Base-by-base conservation (phyloP, 2,329 filamentous ascomycete genomes). In the Sporothrix schenckii region DNA sequence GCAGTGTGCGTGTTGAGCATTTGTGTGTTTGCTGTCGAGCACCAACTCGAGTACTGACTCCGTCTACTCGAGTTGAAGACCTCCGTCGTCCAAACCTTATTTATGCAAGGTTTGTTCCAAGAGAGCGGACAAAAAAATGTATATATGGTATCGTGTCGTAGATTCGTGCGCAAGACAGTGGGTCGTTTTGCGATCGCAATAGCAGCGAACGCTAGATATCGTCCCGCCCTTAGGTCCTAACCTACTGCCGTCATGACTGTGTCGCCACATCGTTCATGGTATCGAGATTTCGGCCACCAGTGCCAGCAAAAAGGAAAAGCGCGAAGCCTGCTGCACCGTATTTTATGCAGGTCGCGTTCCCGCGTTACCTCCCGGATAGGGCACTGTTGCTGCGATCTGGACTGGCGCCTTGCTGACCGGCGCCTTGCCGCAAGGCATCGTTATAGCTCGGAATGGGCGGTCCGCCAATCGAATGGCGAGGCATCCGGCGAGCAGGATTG, bases 381-480 rank as follows among this genome's bases (percentile, higher is more conserved):
- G 80, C 77, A 72, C 82, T 84, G 66, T 80, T 79, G 74, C 82
- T 83, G 72, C 82, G 79, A 69, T 83, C 81, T 66, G 82, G 80
- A 71, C 81, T 81, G 44, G 82, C 82, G 61, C 85, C 85, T 74
- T 87, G 84, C 70, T 44, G 41, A 9, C 34, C 81, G 44, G 82
- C 82, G 63, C 85, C 85, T 74, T 87, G 84, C 70, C 82, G 81
- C 54, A 93, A 84, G 1, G 92, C 92, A 72, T 92, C 92, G 78
- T 89, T 92, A 77, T 96, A 96, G 76, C 88, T 94, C 2, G 92
- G 92, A 73, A 95, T 93, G 0, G 92, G 92, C 30, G 92, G 90
- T 4, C 78, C 54, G 27, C 77, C 41, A 70, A 68, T 41, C 16
- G 53, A 39, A 49, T 58, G 69, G 44, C 65, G 54, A 24, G 56